Base-by-base conservation (phyloP, 2,329 filamentous ascomycete genomes). In the Dothistroma septosporum region DNA sequence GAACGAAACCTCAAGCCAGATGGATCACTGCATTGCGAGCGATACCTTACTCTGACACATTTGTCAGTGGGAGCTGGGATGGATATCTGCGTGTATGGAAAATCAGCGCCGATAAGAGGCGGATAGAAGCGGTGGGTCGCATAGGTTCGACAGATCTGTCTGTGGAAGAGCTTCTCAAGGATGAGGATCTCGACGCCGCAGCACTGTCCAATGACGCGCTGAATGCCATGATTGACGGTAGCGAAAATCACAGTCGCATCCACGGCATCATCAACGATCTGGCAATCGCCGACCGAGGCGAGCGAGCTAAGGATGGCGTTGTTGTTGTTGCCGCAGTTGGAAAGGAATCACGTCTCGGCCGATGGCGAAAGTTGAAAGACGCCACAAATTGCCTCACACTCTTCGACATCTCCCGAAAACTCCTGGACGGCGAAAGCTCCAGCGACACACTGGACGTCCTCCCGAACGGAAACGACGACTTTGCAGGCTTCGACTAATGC, bases 51-150 rank as follows among this genome's bases (percentile, higher is more conserved):
- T 93, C 91, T 5, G 92, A 99, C 71, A 80, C 96, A 55, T 85
- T 99, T 59, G 80, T 99, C 55, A 95, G 87, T 66, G 94, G 93
- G 33, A 96, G 91, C 76, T 99, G 93, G 92, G 94, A 96, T 73
- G 94, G 94, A 2, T 87, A 85, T 75, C 82, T 99, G 60, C 83
- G 93, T 54, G 88, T 88, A 5, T 99, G 94, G 94, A 86, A 83
- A 62, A 82, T 99, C 21, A 89, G 87, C 57, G 85, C 90, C 47
- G 93, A 97, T 74, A 94, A 92, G 77, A 85, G 85, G 74, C 86
- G 82, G 65, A 83, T 99, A 49, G 87, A 94, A 70, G 77, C 85
- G 0, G 76, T 91, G 8, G 92, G 91, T 1, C 80, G 85, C 16
- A 32, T 73, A 7, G 70, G 88, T 12, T 75, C 70, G n/a, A 50